These are phyloP conservation scores for Ampelocalamus luodianensis DNA, from an alignment of 176 grass and related monocot genomes.

Conservation along the genomic window DNA sequence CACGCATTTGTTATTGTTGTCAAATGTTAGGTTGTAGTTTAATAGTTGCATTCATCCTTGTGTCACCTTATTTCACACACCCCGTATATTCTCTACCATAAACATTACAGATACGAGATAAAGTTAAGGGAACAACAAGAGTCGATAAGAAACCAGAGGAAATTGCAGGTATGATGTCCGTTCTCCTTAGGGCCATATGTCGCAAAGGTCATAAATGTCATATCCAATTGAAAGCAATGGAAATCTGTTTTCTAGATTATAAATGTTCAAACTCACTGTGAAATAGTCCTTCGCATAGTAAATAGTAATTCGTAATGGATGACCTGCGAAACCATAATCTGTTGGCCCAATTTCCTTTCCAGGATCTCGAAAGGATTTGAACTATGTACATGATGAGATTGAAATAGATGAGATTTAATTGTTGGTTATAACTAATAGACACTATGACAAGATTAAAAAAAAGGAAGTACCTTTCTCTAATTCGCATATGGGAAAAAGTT, in stretches of 20 bases:
- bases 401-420: slow-evolving; percentile 11
- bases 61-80: slow-evolving; percentile 13
- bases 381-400: background rate
- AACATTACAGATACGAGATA: slow-evolving; percentile 81
- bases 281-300: background rate
- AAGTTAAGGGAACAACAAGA: slow-evolving; percentile 96
- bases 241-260: slow-evolving; percentile 22
- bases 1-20: background rate
- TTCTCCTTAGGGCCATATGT: slow-evolving; percentile 19
- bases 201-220: background rate
- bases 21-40: slow-evolving; percentile 29
- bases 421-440: background rate
- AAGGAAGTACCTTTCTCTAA: background rate
- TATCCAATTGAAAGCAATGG: background rate
- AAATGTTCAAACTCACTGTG: slow-evolving; percentile 7
- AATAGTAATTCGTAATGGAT: background rate
- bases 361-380: background rate
- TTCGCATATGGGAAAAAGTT: slow-evolving; percentile 1
- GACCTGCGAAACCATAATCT: too few species aligned
- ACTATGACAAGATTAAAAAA: slow-evolving; percentile 16
- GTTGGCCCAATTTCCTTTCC: too few species aligned
- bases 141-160: slow-evolving; percentile 85
- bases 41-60: slow-evolving; percentile 14
- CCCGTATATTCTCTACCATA: slow-evolving; percentile 39
- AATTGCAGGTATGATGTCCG: slow-evolving; percentile 68